These are phyloP conservation scores for Ceratobasidium sp. DNA, from an alignment of 1,284 basidiomycete species.

Conservation along the genomic window DNA sequence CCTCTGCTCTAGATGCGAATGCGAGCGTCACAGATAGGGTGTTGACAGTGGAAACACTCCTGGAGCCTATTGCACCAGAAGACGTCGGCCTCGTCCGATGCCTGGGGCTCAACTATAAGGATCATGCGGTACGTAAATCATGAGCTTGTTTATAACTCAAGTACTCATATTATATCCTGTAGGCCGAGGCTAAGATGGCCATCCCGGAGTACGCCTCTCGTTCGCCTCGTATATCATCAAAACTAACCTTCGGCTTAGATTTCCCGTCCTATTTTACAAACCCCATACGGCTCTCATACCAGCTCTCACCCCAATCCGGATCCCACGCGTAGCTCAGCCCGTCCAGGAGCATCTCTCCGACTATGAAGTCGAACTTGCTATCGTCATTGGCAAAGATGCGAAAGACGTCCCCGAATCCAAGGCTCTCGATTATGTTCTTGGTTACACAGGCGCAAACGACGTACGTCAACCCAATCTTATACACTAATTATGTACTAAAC, in stretches of 20 bases:
- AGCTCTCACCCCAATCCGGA: constrained; percentile 73
- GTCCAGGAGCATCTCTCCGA: constrained; percentile 80
- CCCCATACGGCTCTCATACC: constrained; percentile 79
- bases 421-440: constrained; percentile 85
- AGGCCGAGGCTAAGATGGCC: constrained; percentile 76
- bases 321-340: constrained; percentile 78
- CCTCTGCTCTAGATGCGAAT: constrained; percentile 69
- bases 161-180: constrained; percentile 28
- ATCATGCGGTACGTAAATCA: constrained; percentile 74
- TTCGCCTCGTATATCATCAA: not conserved
- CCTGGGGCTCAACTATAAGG: constrained; percentile 83
- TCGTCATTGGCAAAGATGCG: constrained; percentile 85
- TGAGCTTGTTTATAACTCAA: constrained; percentile 7
- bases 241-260: constrained; percentile 58
- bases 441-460: constrained; percentile 85
- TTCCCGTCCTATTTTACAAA: constrained; percentile 85
- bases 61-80: constrained; percentile 73
- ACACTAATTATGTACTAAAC: not conserved
- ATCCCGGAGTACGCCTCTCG: constrained; percentile 67
- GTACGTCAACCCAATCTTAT: constrained; percentile 59
- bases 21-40: constrained; percentile 73
- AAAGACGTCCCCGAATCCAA: constrained; percentile 82
- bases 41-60: constrained; percentile 76
- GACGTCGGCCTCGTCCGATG: constrained; percentile 71
- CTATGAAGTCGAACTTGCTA: constrained; percentile 89